A percentile compares a stretch with the other conserved stretches of the same genome.
Evolutionary conservation across 1,284 basidiomycete species (phyloP).

Genomic region (Leucoagaricus sp.): DNA sequence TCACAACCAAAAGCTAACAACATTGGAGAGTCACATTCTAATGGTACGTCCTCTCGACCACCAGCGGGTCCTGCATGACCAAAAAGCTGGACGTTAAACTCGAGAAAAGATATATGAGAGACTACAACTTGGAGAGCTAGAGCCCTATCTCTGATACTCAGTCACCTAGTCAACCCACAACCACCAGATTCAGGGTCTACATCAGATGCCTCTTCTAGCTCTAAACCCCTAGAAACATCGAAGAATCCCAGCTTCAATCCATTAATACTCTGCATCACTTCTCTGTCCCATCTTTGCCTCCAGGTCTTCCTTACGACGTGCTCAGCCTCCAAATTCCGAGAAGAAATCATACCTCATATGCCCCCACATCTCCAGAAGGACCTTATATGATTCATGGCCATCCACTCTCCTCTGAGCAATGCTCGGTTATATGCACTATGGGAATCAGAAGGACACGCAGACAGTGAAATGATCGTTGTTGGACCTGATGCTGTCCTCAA

Average conservation of each 20-base stretch:
- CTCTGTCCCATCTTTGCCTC: slow-evolving; percentile 56
- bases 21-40: slow-evolving; percentile 14
- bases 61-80: slow-evolving; percentile 48
- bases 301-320: slow-evolving; percentile 34
- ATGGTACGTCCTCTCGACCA: slow-evolving; percentile 24
- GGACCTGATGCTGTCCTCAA: slow-evolving; percentile 50
- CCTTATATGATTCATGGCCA: slow-evolving; percentile 55
- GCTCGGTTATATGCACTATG: slow-evolving; percentile 50
- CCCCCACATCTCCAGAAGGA: slow-evolving; percentile 57
- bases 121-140: slow-evolving; percentile 48
- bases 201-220: not conserved
- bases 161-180: slow-evolving; percentile 19
- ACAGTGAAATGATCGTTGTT: slow-evolving; percentile 63
- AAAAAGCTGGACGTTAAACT: slow-evolving; percentile 45
- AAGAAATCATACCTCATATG: slow-evolving; percentile 49
- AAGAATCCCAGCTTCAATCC: not conserved
- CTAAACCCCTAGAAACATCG: not conserved
- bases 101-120: slow-evolving; percentile 26
- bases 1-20: slow-evolving; percentile 1
- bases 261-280: slow-evolving; percentile 33
- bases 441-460: slow-evolving; percentile 49
- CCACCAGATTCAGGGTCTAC: not conserved
- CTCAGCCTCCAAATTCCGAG: slow-evolving; percentile 40
- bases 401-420: slow-evolving; percentile 53
- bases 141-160: slow-evolving; percentile 54